phyloP scores from a whole-genome alignment of 106 monocot species.

The Apostasia shenzhenica region DNA sequence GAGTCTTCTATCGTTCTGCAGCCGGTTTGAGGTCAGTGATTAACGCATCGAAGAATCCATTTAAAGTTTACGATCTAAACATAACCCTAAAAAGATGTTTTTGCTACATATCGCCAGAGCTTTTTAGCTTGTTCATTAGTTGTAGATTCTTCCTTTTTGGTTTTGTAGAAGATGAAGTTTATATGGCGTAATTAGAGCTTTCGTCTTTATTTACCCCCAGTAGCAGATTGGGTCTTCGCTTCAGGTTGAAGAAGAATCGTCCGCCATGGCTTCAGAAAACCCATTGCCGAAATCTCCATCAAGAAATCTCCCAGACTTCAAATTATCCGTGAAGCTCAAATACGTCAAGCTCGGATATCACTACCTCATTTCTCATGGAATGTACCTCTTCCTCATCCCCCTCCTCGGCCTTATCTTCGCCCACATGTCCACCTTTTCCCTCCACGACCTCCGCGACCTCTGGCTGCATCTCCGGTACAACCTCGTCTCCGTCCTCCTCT shows the following conservation, averaged over 20 bases:
- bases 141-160: too few relatives aligned
- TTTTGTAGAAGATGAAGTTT: too few relatives aligned
- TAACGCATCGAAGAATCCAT: too few relatives aligned
- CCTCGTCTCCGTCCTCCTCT: constrained; percentile 10
- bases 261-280: not conserved
- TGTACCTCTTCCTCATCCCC: constrained; percentile 10
- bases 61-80: too few relatives aligned
- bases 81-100: too few relatives aligned
- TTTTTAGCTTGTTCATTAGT: too few relatives aligned
- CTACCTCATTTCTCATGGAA: constrained; percentile 16
- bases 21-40: too few relatives aligned
- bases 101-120: too few relatives aligned
- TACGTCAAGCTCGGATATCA: constrained; percentile 16
- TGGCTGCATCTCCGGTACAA: constrained; percentile 12
- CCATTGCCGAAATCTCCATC: not conserved
- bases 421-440: constrained; percentile 16
- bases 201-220: too few relatives aligned
- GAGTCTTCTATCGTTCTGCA: too few relatives aligned
- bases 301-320: constrained; percentile 10
- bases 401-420: constrained; percentile 1
- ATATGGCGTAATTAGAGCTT: too few relatives aligned
- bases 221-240: too few relatives aligned
- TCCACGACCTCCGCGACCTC: constrained; percentile 6
- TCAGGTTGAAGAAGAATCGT: not conserved
- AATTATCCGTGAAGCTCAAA: constrained; percentile 10